Evolutionary conservation across 2,329 filamentous ascomycete genomes (phyloP).

Genomic region (Periglandula ipomoeae): DNA sequence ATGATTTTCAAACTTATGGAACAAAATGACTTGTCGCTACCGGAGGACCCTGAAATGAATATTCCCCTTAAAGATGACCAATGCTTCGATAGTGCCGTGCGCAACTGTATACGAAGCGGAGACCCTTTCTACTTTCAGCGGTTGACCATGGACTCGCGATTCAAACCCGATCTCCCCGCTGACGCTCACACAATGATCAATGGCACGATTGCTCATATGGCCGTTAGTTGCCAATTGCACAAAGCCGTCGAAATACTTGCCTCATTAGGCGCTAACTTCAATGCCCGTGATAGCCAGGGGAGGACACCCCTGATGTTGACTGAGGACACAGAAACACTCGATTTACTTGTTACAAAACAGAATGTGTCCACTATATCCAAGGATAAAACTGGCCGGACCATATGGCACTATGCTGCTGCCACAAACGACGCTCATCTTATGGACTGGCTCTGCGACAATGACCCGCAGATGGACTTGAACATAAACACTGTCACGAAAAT

Average conservation of each 20-base stretch:
- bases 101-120: slow-evolving; percentile 11
- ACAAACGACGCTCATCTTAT: slow-evolving; percentile 22
- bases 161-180: slow-evolving; percentile 18
- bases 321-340: slow-evolving; percentile 18
- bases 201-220: slow-evolving; percentile 23
- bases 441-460: slow-evolving; percentile 20
- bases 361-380: slow-evolving; percentile 18
- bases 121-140: slow-evolving; percentile 19
- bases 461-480: slow-evolving; percentile 19
- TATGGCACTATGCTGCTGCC: slow-evolving; percentile 29
- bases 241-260: slow-evolving; percentile 21
- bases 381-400: slow-evolving; percentile 23
- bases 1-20: background rate
- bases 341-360: slow-evolving; percentile 17
- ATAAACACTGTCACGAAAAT: slow-evolving; percentile 12
- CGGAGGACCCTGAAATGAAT: background rate
- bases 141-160: slow-evolving; percentile 20
- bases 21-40: slow-evolving; percentile 10
- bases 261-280: slow-evolving; percentile 18
- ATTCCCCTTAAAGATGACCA: slow-evolving; percentile 11
- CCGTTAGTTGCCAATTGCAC: slow-evolving; percentile 16
- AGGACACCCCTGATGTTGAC: slow-evolving; percentile 27
- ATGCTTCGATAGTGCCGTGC: slow-evolving; percentile 9
- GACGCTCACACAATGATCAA: background rate
- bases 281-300: slow-evolving; percentile 16